These are phyloP conservation scores for Yamadazyma taylorii DNA, from an alignment of 1,139 yeast species.

Conservation along the genomic window DNA sequence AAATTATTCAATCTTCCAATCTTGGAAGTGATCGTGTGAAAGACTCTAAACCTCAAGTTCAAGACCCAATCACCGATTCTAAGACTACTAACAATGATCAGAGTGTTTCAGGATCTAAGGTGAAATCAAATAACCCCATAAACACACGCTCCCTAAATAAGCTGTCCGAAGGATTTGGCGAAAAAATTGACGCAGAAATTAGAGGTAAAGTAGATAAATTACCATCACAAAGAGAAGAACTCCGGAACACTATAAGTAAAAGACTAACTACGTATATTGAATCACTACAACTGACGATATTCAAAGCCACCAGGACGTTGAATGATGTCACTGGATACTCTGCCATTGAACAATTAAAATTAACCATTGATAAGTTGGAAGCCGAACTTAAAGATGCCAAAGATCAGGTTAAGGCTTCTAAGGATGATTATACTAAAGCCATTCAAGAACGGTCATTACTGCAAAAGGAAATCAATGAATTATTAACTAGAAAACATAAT, in stretches of 20 bases:
- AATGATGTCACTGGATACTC: conserved; percentile 95
- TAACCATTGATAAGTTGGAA: conserved; percentile 54
- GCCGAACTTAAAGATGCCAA: conserved; percentile 51
- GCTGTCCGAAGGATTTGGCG: too few species aligned
- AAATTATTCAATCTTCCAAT: conserved; percentile 21
- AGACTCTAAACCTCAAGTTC: conserved; percentile 8
- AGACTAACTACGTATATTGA: conserved; percentile 56
- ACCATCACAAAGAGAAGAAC: conserved; percentile 33
- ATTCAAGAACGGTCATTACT: conserved; percentile 65
- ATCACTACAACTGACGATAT: conserved; percentile 62
- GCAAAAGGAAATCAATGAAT: conserved; percentile 85
- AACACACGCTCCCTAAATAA: too few species aligned
- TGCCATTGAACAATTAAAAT: conserved; percentile 70
- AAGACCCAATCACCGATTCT: too few species aligned
- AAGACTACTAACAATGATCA: too few species aligned
- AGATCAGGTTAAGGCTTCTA: conserved; percentile 47
- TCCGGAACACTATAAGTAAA: conserved; percentile 19
- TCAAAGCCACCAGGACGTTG: conserved; percentile 70
- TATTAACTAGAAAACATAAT: conserved; percentile 77
- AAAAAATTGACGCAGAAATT: conserved; percentile 7
- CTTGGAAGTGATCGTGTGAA: conserved; percentile 18
- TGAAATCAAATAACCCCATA: too few species aligned
- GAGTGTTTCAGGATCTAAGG: too few species aligned
- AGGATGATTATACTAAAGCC: conserved; percentile 59
- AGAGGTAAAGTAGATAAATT: conserved; percentile 16